These are phyloP conservation scores for Thecaphora frezii DNA, from an alignment of 1,284 basidiomycete genomes.

Conservation along the genomic window DNA sequence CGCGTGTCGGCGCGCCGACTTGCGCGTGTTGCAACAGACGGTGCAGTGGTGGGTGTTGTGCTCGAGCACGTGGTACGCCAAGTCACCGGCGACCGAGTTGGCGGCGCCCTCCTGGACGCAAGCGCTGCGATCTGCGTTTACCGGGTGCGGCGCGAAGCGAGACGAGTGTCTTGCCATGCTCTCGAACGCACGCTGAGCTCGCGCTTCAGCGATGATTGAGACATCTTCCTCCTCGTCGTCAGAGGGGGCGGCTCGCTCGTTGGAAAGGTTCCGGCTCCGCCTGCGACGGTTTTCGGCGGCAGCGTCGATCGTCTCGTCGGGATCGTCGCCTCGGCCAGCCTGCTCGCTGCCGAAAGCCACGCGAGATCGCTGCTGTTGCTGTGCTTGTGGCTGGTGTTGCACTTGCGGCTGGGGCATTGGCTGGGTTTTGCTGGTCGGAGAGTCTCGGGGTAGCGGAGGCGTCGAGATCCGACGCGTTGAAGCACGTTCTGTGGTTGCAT, in stretches of 20 bases:
- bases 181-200: constrained; percentile 16
- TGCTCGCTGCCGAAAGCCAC: constrained; percentile 13
- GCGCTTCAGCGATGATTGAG: constrained; percentile 25
- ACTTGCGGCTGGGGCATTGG: too few species aligned
- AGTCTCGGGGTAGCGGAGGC: background rate
- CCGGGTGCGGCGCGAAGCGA: background rate
- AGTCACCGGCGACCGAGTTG: constrained; percentile 1
- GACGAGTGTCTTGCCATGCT: constrained; percentile 2
- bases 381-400: too few species aligned
- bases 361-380: background rate
- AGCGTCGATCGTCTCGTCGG: constrained; percentile 26
- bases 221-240: constrained; percentile 23
- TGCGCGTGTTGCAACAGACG: constrained; percentile 13
- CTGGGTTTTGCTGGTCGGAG: background rate
- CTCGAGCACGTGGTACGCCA: background rate
- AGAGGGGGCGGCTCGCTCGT: too few species aligned
- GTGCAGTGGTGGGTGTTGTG: constrained; percentile 28
- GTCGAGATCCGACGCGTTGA: background rate
- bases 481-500: background rate
- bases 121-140: background rate
- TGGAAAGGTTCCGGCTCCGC: background rate
- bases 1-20: constrained; percentile 16
- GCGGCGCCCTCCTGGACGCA: background rate
- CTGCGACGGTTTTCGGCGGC: constrained; percentile 22
- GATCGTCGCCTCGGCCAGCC: constrained; percentile 14